Base-by-base conservation (phyloP, 768 basidiomycete genomes). In the Boletellus sp. region DNA sequence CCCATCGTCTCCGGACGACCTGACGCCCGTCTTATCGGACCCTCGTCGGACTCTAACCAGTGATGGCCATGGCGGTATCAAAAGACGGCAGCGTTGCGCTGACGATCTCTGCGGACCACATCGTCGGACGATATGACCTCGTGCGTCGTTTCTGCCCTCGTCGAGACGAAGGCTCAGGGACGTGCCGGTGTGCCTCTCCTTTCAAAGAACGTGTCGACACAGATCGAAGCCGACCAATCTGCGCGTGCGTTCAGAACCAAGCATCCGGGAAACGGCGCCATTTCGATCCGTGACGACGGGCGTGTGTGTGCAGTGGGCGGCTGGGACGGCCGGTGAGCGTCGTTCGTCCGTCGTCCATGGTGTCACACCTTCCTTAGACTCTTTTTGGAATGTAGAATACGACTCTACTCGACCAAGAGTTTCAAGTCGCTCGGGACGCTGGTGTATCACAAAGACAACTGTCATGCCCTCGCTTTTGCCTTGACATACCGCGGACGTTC, bases 321-420 rank as follows among this genome's bases (percentile, higher is more conserved):
- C 0, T 97, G 95, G 95, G 94, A 98, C 53, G 94, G 95, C 32
- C 81, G 76, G 94, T 94, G 56, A 58, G 87, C 70, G 6, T 37
- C 13, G 15, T 23, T n/a, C 20, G 39, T 50, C 24, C 26, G 13
- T 36, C n/a, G 13, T 34, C 3, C 40, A 20, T 23, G 19, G 36
- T 36, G 23, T 47, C 11, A 10, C n/a, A 9, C 22, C 43, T 17
- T 20, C 48, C 40, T n/a, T 8, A 26, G 24, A 8, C 28, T 37
- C 9, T 37, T 15, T 33, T 33, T 38, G 20, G 26, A 6, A 15
- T 33, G 2, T 61, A 96, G 92, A 50, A 74, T 94, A 16, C 83
- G 91, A 0, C 71, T 97, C 8, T 93, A 87, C 68, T 87, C 92
- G 0, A 84, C 90, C 3, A 85, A 83, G 56, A 77, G 79, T 5